These are phyloP conservation scores for Ophiostoma fasciatum DNA, from an alignment of 2,329 filamentous ascomycete species.

Conservation along the genomic window DNA sequence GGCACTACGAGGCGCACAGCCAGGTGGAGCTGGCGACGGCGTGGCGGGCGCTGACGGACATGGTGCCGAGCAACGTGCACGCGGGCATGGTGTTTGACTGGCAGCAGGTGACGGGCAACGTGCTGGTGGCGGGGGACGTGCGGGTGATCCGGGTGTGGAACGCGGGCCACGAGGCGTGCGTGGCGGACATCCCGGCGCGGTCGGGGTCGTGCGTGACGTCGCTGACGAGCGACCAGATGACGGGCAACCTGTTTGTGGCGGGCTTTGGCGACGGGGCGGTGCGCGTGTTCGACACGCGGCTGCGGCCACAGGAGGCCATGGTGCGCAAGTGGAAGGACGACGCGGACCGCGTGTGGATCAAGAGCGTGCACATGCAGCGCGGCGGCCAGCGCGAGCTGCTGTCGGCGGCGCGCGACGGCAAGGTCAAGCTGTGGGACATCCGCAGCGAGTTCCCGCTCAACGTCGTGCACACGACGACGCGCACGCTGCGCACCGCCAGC, in stretches of 20 bases:
- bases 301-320: slow-evolving; percentile 78
- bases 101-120: slow-evolving; percentile 93
- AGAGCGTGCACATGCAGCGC: slow-evolving; percentile 90
- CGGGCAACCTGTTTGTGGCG: slow-evolving; percentile 88
- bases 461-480: slow-evolving; percentile 57
- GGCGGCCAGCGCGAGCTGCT: slow-evolving; percentile 85
- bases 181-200: slow-evolving; percentile 79
- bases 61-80: slow-evolving; percentile 86
- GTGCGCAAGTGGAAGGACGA: slow-evolving; percentile 96
- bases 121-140: slow-evolving; percentile 91
- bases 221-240: slow-evolving; percentile 92
- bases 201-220: slow-evolving; percentile 94
- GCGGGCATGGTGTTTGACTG: slow-evolving; percentile 96
- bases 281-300: slow-evolving; percentile 80
- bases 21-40: slow-evolving; percentile 75
- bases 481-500: slow-evolving; percentile 70
- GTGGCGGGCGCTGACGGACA: slow-evolving; percentile 84
- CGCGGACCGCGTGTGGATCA: slow-evolving; percentile 72
- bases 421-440: slow-evolving; percentile 93
- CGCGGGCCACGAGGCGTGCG: slow-evolving; percentile 81
- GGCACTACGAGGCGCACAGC: slow-evolving; percentile 69
- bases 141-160: slow-evolving; percentile 95
- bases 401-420: slow-evolving; percentile 80
- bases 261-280: slow-evolving; percentile 94
- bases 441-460: slow-evolving; percentile 67